Conservation (phyloP, 208 protist species). For the Spongospora subterranea region DNA sequence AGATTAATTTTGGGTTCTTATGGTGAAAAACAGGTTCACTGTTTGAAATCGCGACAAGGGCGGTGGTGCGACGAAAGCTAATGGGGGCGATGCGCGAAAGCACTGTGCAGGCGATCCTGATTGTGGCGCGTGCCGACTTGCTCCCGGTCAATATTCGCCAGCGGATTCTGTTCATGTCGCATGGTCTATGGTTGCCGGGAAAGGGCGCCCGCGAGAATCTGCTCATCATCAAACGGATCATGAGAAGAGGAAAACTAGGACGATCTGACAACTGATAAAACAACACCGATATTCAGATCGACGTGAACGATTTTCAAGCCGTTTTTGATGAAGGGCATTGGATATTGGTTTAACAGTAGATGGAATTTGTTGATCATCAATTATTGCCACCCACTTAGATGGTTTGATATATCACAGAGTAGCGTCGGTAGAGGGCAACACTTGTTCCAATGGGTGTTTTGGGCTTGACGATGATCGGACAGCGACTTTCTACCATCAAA, state of each 20-base stretch:
- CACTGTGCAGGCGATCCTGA: slow-evolving; percentile 4
- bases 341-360: no score
- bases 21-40: background rate
- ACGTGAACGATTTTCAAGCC: no score
- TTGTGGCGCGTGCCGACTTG: background rate
- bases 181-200: background rate
- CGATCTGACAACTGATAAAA: no score
- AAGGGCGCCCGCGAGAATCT: background rate
- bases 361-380: no score
- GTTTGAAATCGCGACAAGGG: background rate
- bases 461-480: no score
- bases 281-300: no score
- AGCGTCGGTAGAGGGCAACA: no score
- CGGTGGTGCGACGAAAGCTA: slow-evolving; percentile 5
- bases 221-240: background rate
- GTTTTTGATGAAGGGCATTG: no score
- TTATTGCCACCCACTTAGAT: no score
- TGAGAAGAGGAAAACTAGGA: background rate
- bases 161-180: background rate
- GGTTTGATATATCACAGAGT: no score
- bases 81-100: background rate
- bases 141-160: background rate
- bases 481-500: no score
- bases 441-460: no score
- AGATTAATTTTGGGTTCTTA: background rate